Evolutionary conservation across 441 rosid species (phyloP).

Genomic region (Mallotus japonicus): DNA sequence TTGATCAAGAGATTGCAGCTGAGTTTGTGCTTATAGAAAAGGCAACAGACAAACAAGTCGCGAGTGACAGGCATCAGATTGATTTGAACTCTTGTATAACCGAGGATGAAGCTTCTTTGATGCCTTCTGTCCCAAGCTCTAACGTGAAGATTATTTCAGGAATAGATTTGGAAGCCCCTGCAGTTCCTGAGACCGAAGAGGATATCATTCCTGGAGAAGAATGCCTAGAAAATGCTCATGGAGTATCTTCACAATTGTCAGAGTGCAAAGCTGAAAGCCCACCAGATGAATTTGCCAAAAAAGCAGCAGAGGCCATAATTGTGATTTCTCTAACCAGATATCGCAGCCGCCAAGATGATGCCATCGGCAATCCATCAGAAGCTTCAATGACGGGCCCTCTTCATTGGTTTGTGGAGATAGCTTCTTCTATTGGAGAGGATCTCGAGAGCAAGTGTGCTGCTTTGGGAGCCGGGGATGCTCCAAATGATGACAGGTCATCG

Average conservation of each 20-base stretch:
- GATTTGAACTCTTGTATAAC: constrained; percentile 69
- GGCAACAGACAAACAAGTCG: constrained; percentile 32
- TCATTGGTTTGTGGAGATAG: constrained; percentile 75
- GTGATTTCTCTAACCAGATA: constrained; percentile 49
- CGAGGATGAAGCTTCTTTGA: constrained; percentile 63
- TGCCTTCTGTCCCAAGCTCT: constrained; percentile 32
- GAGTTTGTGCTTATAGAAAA: constrained; percentile 37
- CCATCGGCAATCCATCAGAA: constrained; percentile 38
- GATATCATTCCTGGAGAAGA: constrained; percentile 37
- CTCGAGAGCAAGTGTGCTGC: constrained; percentile 41
- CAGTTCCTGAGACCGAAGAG: constrained; percentile 53
- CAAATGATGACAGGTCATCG: constrained; percentile 38
- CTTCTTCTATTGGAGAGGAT: constrained; percentile 49
- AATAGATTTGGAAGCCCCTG: constrained; percentile 82
- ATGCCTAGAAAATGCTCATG: constrained; percentile 30
- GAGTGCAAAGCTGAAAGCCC: constrained; percentile 33
- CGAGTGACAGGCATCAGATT: constrained; percentile 47
- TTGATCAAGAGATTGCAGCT: constrained; percentile 30
- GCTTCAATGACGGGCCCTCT: constrained; percentile 53
- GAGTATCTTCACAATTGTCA: constrained; percentile 27
- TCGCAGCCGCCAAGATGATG: constrained; percentile 29
- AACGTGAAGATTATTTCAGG: constrained; percentile 36
- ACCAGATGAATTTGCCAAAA: constrained; percentile 41
- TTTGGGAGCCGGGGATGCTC: constrained; percentile 36
- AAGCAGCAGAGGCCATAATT: constrained; percentile 81